phyloP scores from a whole-genome alignment of 1,139 yeast species.

The Pichia sp. region DNA sequence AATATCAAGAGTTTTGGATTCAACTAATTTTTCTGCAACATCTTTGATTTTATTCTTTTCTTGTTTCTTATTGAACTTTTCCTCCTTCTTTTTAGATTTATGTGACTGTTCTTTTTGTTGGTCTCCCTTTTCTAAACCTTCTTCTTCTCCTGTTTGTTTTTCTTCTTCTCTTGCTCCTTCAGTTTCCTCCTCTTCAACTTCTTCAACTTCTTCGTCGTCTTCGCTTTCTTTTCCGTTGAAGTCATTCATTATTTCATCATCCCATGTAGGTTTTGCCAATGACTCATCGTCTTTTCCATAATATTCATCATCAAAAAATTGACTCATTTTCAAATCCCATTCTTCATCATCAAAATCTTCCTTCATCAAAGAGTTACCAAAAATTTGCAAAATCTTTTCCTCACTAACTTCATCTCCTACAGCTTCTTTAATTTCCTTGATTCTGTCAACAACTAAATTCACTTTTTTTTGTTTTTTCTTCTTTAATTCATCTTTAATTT shows the following conservation, averaged over 20 bases:
- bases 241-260: conserved; percentile 37
- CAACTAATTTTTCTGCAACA: conserved; percentile 69
- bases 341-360: conserved; percentile 88
- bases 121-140: conserved; percentile 27
- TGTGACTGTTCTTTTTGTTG: conserved; percentile 26
- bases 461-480: conserved; percentile 72
- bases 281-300: conserved; percentile 31
- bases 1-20: conserved; percentile 41
- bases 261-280: conserved; percentile 46
- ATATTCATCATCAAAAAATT: conserved; percentile 78
- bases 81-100: conserved; percentile 36
- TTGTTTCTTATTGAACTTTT: conserved; percentile 37
- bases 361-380: conserved; percentile 68
- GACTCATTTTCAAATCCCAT: conserved; percentile 87
- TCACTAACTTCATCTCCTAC: conserved; percentile 73
- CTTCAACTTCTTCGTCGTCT: conserved; percentile 34
- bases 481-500: conserved; percentile 56
- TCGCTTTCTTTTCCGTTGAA: too few species aligned
- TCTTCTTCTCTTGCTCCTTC: conserved; percentile 26
- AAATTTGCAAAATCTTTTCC: conserved; percentile 54
- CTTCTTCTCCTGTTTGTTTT: conserved; percentile 18
- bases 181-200: conserved; percentile 23
- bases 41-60: conserved; percentile 56
- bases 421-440: conserved; percentile 71
- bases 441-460: conserved; percentile 69